Conservation (phyloP, 257 asterid genomes). For the Solanum etuberosum region DNA sequence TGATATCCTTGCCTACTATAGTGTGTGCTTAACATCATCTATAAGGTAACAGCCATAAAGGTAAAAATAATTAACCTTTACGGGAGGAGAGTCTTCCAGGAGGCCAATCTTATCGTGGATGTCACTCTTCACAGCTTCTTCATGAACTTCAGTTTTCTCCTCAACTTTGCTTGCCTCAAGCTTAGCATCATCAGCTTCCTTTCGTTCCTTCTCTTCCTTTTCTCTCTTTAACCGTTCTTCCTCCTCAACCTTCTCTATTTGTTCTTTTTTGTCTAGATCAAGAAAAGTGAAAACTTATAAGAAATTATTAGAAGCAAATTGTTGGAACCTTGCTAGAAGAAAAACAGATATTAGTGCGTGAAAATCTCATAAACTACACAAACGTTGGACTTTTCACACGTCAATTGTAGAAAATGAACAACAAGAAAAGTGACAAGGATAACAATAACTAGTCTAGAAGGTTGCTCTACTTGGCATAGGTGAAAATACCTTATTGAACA, state of each 20-base stretch:
- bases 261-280: slow-evolving; percentile 69
- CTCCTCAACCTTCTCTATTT: slow-evolving; percentile 87
- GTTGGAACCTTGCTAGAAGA: background rate
- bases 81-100: slow-evolving; percentile 27
- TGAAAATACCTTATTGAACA: background rate
- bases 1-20: background rate
- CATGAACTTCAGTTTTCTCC: slow-evolving; percentile 25
- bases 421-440: background rate
- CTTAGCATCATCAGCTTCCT: slow-evolving; percentile 48
- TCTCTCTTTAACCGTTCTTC: slow-evolving; percentile 71
- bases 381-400: background rate
- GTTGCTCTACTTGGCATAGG: background rate
- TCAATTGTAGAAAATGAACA: background rate
- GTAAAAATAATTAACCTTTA: slow-evolving; percentile 26
- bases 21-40: background rate
- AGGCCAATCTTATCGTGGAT: slow-evolving; percentile 30
- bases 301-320: background rate
- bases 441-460: background rate
- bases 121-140: slow-evolving; percentile 28
- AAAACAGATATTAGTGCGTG: background rate
- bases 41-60: background rate
- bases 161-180: slow-evolving; percentile 23
- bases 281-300: background rate
- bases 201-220: slow-evolving; percentile 63
- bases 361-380: background rate